Percentiles rank a stretch among this genome's conserved stretches.
Evolutionary conservation across 1,284 basidiomycete genomes (phyloP).

Genomic region (Phellinidium pouzarii): DNA sequence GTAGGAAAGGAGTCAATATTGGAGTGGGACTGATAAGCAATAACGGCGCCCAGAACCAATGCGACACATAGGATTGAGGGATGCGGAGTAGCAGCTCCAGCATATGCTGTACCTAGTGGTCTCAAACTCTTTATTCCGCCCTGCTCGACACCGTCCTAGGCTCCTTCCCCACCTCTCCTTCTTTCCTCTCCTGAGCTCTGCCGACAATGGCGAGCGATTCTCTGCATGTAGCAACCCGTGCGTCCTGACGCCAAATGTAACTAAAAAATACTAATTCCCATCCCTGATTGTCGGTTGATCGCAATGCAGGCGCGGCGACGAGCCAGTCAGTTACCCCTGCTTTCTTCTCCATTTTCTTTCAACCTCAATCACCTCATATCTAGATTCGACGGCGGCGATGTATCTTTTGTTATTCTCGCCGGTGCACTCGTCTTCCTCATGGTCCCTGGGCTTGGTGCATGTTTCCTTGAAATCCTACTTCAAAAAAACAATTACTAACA

Average conservation of each 20-base stretch:
- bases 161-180: background rate
- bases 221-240: background rate
- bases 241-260: background rate
- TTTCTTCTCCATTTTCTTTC: conserved; percentile 24
- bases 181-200: background rate
- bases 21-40: no score
- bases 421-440: conserved; percentile 79
- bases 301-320: conserved; percentile 7
- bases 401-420: conserved; percentile 71
- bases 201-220: conserved; percentile 4
- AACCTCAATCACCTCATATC: background rate
- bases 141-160: background rate
- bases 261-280: background rate
- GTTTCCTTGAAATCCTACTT: conserved; percentile 2
- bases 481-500: background rate
- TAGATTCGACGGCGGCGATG: conserved; percentile 63
- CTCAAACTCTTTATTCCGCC: background rate
- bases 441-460: conserved; percentile 65
- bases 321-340: conserved; percentile 18
- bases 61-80: no score
- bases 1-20: no score
- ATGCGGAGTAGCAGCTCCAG: no score
- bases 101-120: no score
- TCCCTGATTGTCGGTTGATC: background rate
- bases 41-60: no score